Conservation (phyloP, 352 stramenopile species). For the Pythium coloratum region DNA sequence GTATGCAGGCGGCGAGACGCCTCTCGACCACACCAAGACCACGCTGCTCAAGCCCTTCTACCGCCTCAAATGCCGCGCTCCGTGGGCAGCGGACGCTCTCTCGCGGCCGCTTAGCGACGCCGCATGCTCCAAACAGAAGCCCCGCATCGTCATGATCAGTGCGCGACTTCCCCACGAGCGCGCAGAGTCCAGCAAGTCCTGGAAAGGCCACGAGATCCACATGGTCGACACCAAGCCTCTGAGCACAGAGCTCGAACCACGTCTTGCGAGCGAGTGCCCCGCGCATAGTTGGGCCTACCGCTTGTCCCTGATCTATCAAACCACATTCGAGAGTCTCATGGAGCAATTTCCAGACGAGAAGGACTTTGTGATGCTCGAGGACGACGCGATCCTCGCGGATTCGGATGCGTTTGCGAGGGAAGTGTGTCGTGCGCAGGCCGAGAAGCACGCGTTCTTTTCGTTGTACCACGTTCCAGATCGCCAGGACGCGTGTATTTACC, state of each 20-base stretch:
- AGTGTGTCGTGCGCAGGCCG: conserved; percentile 7
- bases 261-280: conserved; percentile 6
- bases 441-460: conserved; percentile 13
- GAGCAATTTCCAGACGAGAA: not conserved
- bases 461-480: not conserved
- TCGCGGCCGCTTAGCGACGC: not conserved
- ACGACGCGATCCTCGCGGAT: conserved; percentile 14
- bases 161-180: conserved; percentile 8
- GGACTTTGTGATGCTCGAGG: conserved; percentile 16
- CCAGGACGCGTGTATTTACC: conserved; percentile 16
- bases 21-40: conserved; percentile 17
- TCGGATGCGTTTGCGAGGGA: not conserved
- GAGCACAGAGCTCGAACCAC: conserved; percentile 5
- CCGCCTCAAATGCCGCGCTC: not conserved
- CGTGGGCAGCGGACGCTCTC: not conserved
- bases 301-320: conserved; percentile 15
- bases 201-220: not conserved
- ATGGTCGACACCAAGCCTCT: conserved; percentile 13
- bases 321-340: not conserved
- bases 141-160: conserved; percentile 13
- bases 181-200: conserved; percentile 3
- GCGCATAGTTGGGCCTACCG: conserved; percentile 8
- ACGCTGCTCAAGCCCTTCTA: conserved; percentile 18
- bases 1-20: conserved; percentile 9
- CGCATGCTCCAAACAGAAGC: not conserved